These are phyloP conservation scores for Aspergillus jensenii DNA, from an alignment of 2,329 filamentous ascomycete genomes.

Conservation along the genomic window DNA sequence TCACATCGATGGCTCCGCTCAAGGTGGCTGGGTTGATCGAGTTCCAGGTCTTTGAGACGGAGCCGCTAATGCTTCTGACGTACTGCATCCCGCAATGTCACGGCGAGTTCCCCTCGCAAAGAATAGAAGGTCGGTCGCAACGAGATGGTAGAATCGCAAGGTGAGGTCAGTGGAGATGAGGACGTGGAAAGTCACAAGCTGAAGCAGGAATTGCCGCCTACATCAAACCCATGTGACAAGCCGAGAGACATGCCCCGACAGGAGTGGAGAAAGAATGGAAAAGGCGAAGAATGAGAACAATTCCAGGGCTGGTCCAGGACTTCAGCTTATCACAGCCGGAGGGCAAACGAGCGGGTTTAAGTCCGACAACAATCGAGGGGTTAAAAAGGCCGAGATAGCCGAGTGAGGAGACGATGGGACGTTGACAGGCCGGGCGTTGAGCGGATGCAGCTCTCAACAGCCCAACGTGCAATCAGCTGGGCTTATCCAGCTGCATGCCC, in stretches of 20 bases:
- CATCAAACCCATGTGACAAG: conserved; percentile 38
- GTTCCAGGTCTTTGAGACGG: conserved; percentile 98
- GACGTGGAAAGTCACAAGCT: conserved; percentile 23
- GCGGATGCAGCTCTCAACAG: conserved; percentile 20
- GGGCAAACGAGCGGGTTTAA: conserved; percentile 8
- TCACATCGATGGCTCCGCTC: conserved; percentile 97
- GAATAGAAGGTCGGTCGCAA: conserved; percentile 9
- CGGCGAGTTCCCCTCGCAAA: conserved; percentile 18
- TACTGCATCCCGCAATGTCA: conserved; percentile 74
- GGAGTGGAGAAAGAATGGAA: conserved; percentile 12
- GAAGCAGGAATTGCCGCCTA: conserved; percentile 30
- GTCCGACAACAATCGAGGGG: not conserved
- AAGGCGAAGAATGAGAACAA: conserved; percentile 8
- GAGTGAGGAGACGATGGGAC: conserved; percentile 1
- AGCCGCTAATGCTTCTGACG: conserved; percentile 91
- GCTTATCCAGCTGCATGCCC: conserved; percentile 2
- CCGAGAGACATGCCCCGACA: conserved; percentile 19
- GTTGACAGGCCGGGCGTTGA: conserved; percentile 13
- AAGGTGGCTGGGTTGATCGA: conserved; percentile 97
- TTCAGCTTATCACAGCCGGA: conserved; percentile 4
- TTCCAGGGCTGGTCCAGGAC: not conserved
- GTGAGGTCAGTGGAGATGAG: conserved; percentile 15
- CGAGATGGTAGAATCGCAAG: not conserved
- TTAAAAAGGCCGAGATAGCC: not conserved
- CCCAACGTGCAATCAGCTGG: conserved; percentile 16